Conservation (phyloP, 2,329 filamentous ascomycete genomes). For the Cucurbitaria berberidis region DNA sequence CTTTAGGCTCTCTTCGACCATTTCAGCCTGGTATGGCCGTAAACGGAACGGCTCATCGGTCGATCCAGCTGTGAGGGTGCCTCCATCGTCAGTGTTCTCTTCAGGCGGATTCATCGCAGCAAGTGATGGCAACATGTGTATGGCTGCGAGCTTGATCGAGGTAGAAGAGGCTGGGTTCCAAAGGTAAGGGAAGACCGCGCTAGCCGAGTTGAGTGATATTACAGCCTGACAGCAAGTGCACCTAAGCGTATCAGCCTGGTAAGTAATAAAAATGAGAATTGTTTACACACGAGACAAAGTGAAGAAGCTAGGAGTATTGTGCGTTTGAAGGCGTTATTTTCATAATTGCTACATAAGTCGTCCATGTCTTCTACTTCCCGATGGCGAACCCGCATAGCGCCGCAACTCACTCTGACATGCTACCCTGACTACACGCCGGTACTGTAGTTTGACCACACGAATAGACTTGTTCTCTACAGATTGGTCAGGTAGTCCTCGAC, state of each 20-base stretch:
- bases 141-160: not conserved
- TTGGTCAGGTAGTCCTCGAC: constrained; percentile 99
- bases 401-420: constrained; percentile 17
- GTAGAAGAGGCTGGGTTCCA: not conserved
- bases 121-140: not conserved
- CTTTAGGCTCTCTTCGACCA: constrained; percentile 54
- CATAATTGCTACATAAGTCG: constrained; percentile 31
- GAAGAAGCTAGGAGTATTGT: not conserved
- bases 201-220: not conserved
- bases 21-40: constrained; percentile 57
- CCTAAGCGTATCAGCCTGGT: not conserved
- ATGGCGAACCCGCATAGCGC: not conserved
- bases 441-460: not conserved
- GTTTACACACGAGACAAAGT: not conserved
- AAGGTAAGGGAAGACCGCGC: not conserved
- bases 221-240: not conserved
- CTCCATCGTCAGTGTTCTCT: constrained; percentile 8
- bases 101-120: constrained; percentile 1
- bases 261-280: not conserved
- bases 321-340: constrained; percentile 24
- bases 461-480: constrained; percentile 66
- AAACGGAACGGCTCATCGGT: constrained; percentile 35
- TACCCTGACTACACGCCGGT: not conserved
- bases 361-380: constrained; percentile 13
- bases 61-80: constrained; percentile 1